Evolutionary conservation across 257 asterid genomes (phyloP), one percentile per base, ranked within the genome.

Genomic region (Nicotiana knightiana): DNA sequence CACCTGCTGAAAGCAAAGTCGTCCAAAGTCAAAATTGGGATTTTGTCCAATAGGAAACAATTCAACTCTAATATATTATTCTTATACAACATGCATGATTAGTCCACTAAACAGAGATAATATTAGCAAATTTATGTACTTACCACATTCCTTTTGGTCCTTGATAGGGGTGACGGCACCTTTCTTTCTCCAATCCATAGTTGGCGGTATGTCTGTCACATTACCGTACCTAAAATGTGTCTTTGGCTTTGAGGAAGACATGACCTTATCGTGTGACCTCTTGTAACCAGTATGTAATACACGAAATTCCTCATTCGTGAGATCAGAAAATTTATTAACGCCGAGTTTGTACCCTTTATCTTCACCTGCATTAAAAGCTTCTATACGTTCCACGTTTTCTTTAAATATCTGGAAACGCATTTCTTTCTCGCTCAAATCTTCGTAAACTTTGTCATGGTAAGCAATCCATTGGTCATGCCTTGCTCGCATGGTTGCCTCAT

Each of bases 91-190:
- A 9, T 64, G 30, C 30, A 9, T 64, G 30, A 33, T 12, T 6
- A 65, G 21, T 81, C 43, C 4, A 21, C 51, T 55, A 80, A 28
- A 33, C 21, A 53, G 15, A 30, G 71, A 30, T 65, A 9, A 15
- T 15, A 53, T 4, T 15, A 78, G 43, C 30, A 10, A 12, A 15
- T 67, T 35, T 2, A 55, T 21, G 37, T 21, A 11, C 88, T 61
- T 85, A 87, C 93, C 93, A 84, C 93, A 88, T 2, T 80, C 43
- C 28, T 85, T 86, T 82, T 89, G 93, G 76, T 89, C 85, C 86
- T 89, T 89, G 32, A 89, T 84, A 30, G 80, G 79, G 15, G 93
- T 86, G 12, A 88, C 91, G 0, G 90, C 93, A 9, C 90, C 91
- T 48, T 82, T 77, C 76, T 53, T 81, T 64, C 89, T 85, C 93